Percentiles rank a stretch among this genome's conserved stretches.
Conservation (phyloP, 371 early-diverging fungal species). For the Nematocida major region DNA sequence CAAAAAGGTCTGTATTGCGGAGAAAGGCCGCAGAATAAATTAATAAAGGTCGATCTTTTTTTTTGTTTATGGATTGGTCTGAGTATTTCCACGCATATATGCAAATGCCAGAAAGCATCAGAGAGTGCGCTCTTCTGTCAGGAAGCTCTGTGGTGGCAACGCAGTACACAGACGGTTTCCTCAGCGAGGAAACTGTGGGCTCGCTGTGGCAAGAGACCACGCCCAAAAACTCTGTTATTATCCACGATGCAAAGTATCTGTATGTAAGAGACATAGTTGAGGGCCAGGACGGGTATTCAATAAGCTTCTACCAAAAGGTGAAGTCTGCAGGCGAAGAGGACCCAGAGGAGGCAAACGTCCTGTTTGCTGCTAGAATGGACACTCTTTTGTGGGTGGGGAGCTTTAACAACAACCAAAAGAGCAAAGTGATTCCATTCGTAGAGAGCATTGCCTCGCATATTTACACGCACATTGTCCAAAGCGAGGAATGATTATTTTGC, state of each 20-base stretch:
- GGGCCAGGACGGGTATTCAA: slow-evolving; percentile 20
- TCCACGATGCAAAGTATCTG: slow-evolving; percentile 12
- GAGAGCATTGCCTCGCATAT: slow-evolving; percentile 20
- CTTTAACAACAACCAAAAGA: slow-evolving; percentile 20
- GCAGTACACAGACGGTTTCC: background rate
- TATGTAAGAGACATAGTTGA: slow-evolving; percentile 27
- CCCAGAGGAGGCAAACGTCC: background rate
- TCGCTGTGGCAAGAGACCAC: background rate
- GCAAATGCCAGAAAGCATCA: slow-evolving; percentile 6
- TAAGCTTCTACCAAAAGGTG: slow-evolving; percentile 36
- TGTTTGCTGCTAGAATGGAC: slow-evolving; percentile 31
- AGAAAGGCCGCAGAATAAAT: slow-evolving; percentile 45
- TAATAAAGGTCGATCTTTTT: background rate
- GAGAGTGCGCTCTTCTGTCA: background rate
- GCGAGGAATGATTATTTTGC: slow-evolving; percentile 15
- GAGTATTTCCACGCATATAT: slow-evolving; percentile 30
- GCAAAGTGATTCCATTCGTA: slow-evolving; percentile 20
- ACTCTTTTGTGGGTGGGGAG: slow-evolving; percentile 27
- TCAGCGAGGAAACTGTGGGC: background rate
- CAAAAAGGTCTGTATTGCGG: slow-evolving; percentile 46
- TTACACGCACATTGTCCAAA: slow-evolving; percentile 16
- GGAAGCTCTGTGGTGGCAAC: slow-evolving; percentile 1
- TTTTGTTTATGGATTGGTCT: slow-evolving; percentile 26
- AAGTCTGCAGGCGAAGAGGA: background rate
- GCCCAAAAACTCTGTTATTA: slow-evolving; percentile 7